These are phyloP conservation scores for Stropharia rugosoannulata DNA, from an alignment of 768 basidiomycete genomes.

Conservation along the genomic window DNA sequence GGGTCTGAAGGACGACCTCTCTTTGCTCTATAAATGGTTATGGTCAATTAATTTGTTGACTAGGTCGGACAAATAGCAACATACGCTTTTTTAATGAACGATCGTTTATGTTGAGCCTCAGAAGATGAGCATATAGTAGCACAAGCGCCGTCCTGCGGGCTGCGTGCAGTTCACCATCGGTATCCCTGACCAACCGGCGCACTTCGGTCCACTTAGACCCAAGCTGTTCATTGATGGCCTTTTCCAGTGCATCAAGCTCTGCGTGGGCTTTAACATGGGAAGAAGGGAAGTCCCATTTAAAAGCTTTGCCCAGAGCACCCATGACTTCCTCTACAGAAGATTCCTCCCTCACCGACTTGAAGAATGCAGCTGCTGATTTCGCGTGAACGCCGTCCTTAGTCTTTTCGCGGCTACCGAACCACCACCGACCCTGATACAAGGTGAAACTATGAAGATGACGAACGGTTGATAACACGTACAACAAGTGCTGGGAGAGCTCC, in stretches of 20 bases:
- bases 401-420: constrained; percentile 88
- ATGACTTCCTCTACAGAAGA: constrained; percentile 73
- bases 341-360: constrained; percentile 83
- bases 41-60: neutral
- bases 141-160: constrained; percentile 58
- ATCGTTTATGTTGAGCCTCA: constrained; percentile 60
- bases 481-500: constrained; percentile 84
- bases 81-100: constrained; percentile 62
- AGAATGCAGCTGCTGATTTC: constrained; percentile 81
- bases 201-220: constrained; percentile 58
- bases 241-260: constrained; percentile 51
- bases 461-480: constrained; percentile 30
- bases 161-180: constrained; percentile 34
- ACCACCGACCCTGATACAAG: constrained; percentile 76
- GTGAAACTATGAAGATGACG: constrained; percentile 17
- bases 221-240: constrained; percentile 43
- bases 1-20: constrained; percentile 67
- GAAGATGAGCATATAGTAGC: constrained; percentile 82
- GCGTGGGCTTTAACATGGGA: constrained; percentile 27
- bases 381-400: constrained; percentile 92
- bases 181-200: constrained; percentile 37
- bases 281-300: constrained; percentile 51
- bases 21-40: constrained; percentile 60
- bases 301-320: constrained; percentile 65
- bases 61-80: constrained; percentile 22